Evolutionary conservation across 176 grass and related monocot genomes (phyloP), one percentile per base, ranked within the genome.

Genomic region (Alopecurus myosuroides): DNA sequence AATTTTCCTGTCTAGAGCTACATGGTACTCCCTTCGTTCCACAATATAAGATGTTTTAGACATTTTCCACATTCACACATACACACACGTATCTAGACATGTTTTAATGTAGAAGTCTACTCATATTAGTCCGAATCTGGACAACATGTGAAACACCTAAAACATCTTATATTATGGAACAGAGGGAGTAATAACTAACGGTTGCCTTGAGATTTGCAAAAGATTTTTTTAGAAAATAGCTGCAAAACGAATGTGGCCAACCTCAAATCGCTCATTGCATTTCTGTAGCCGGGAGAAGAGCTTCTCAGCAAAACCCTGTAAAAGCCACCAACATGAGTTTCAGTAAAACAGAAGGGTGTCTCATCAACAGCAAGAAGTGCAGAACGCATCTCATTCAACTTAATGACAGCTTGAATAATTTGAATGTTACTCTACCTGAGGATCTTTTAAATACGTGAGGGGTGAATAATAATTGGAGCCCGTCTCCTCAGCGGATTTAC

Each of bases 231-330:
- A 7, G 39, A 52, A 69, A 84, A 65, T n/a, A n/a, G 20, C 46
- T 37, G 7, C 9, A 35, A 57, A 19, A 71, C 70, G 12, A 76
- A 82, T 58, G 22, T 11, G 65, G 36, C 48, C 51, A 85, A 98
- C 93, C 96, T 98, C 96, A 81, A 98, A 98, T 19, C 93, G 93
- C 78, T 98, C 96, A 58, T 93, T 98, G 83, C 90, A 90, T 85
- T 91, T 93, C 81, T 92, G 91, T 76, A 95, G 85, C 67, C 92
- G 93, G 86, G 93, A 98, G 61, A 98, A 95, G 71, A 98, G 81
- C 71, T 94, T 95, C 77, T 98, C 96, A 66, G 93, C 87, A 76
- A 98, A 98, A 85, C 93, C 93, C 96, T 98, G 77, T 8, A 75
- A 51, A 45, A 74, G 20, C n/a, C 52, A 78, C 73, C 81, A 83